Evolutionary conservation across 306 rosid genomes (phyloP), one percentile per base, ranked within the genome.

Genomic region (Dryas drummondii): DNA sequence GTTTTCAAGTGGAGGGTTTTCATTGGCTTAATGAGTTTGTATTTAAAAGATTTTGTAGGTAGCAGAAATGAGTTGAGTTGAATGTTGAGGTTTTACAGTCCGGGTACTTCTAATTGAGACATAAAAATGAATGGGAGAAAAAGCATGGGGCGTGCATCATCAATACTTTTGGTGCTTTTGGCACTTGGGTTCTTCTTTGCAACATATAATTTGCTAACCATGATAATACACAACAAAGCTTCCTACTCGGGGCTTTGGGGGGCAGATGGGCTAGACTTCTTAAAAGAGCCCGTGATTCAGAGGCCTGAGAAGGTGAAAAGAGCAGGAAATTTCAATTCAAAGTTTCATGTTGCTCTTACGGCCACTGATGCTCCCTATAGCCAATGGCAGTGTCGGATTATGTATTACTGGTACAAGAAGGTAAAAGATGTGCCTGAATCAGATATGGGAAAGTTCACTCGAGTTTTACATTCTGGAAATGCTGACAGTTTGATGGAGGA

Each of bases 361-460:
- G 91, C 98, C n/a, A 91, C 97, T 15, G 97, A 91, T 89, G 83
- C 97, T 80, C 83, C 91, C 79, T 91, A 93, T 27, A 89, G 96
- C 80, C 98, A 93, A 80, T 93, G 98, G 97, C 97, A 93, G 83
- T 91, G 93, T 72, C 80, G 98, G 85, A 91, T 93, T 42, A 91
- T 91, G 98, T 93, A 91, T 71, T 91, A 91, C 67, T 93, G 97
- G 98, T 93, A 93, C 76, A 87, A 89, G 82, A 91, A 84, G 81
- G 58, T 87, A 79, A 91, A 84, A 85, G 93, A 85, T 17, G 59
- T 86, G 91, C 92, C 92, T 76, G 96, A 96, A 76, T 93, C 98
- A 66, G 91, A 84, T 53, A 91, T 93, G 97, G 98, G 98, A 61
- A 87, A 79, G 68, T 89, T 93, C 76, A 93, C 98, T 3, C 78